phyloP scores from a whole-genome alignment of 345 rosid genomes.

The Cardamine resedifolia region DNA sequence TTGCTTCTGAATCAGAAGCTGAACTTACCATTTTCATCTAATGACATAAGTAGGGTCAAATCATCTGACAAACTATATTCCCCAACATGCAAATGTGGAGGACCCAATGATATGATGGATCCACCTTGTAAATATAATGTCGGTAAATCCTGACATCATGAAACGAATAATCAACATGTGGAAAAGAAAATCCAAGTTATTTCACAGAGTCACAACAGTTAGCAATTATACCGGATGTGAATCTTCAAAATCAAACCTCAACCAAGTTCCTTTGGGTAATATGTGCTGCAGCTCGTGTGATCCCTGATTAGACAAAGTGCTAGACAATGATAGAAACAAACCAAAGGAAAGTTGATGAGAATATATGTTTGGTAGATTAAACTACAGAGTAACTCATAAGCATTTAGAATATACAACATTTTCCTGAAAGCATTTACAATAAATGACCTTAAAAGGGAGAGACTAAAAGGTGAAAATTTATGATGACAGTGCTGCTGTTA shows the following conservation, averaged over 20 bases:
- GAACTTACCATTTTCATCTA: conserved; percentile 76
- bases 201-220: not conserved
- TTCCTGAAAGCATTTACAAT: not conserved
- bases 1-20: not conserved
- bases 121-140: conserved; percentile 85
- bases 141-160: conserved; percentile 72
- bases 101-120: conserved; percentile 69
- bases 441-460: conserved; percentile 8
- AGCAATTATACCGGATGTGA: conserved; percentile 66
- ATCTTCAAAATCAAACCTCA: conserved; percentile 77
- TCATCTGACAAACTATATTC: conserved; percentile 68
- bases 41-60: conserved; percentile 69
- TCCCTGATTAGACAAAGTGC: conserved; percentile 54
- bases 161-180: conserved; percentile 2
- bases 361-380: not conserved
- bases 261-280: conserved; percentile 79
- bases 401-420: conserved; percentile 3
- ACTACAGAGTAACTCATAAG: conserved; percentile 8
- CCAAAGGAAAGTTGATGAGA: conserved; percentile 15
- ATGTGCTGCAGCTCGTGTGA: conserved; percentile 46
- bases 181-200: conserved; percentile 1
- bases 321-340: conserved; percentile 34
- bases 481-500: not conserved
- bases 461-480: not conserved
- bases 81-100: conserved; percentile 66